Percentiles rank a stretch among this genome's conserved stretches.
phyloP scores from a whole-genome alignment of 805 yeast species.

The Schwanniomyces pseudopolymorphus region DNA sequence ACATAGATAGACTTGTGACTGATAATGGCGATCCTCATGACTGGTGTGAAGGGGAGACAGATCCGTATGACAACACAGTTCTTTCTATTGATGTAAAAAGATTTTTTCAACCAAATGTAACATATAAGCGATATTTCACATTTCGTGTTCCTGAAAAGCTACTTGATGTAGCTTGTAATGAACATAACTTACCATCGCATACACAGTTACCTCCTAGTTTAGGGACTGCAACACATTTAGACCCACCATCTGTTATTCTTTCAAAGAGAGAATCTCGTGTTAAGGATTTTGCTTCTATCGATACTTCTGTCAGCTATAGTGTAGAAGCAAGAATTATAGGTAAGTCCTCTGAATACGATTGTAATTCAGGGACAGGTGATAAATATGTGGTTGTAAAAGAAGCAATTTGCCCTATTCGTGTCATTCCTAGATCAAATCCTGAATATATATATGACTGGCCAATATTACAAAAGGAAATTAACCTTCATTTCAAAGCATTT shows the following conservation, averaged over 20 bases:
- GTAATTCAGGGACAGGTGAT: constrained; percentile 17
- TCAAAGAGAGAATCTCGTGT: constrained; percentile 19
- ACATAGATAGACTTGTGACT: constrained; percentile 38
- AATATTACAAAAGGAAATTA: constrained; percentile 15
- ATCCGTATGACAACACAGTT: constrained; percentile 37
- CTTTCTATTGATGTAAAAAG: constrained; percentile 37
- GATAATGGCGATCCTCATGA: constrained; percentile 42
- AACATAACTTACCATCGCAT: constrained; percentile 34
- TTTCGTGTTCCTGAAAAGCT: constrained; percentile 41
- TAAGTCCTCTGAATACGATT: constrained; percentile 34
- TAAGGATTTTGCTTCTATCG: constrained; percentile 36
- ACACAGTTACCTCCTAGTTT: constrained; percentile 37
- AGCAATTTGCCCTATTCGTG: constrained; percentile 30
- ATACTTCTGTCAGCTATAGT: constrained; percentile 33
- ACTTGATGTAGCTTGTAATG: constrained; percentile 39
- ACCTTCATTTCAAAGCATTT: constrained; percentile 34
- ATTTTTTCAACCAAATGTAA: constrained; percentile 34
- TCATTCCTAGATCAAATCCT: constrained; percentile 29
- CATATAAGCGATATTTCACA: constrained; percentile 42
- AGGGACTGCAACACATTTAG: constrained; percentile 27
- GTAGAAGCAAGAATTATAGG: constrained; percentile 43
- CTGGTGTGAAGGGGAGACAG: constrained; percentile 48
- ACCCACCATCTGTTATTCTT: constrained; percentile 22
- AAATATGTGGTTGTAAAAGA: constrained; percentile 39
- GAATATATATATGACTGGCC: constrained; percentile 14